Conservation (phyloP, 768 basidiomycete species). For the Lactarius sanguifluus region DNA sequence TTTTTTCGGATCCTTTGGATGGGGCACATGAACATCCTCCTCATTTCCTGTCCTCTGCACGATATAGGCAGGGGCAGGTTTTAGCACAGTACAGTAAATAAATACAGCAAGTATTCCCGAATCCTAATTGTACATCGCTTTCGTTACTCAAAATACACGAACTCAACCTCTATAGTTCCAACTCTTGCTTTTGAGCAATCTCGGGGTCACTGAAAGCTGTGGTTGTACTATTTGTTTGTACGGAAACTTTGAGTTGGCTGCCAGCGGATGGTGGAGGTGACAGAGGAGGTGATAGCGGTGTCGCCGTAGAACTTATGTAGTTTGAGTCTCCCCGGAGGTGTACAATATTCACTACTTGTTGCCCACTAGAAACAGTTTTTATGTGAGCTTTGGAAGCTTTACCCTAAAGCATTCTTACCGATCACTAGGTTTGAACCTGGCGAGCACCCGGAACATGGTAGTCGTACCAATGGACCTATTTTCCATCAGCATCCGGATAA, state of each 20-base stretch:
- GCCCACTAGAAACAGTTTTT: not conserved
- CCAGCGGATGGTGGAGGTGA: not conserved
- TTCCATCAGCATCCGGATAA: not conserved
- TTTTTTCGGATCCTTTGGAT: too few relatives aligned
- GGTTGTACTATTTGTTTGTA: not conserved
- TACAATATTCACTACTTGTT: not conserved
- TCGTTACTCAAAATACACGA: not conserved
- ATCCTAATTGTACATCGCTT: too few relatives aligned
- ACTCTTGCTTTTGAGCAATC: not conserved
- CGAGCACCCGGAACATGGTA: constrained; percentile 7
- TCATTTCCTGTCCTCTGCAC: too few relatives aligned
- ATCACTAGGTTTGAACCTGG: not conserved
- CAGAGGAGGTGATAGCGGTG: not conserved
- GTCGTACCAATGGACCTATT: constrained; percentile 4
- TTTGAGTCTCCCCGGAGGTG: not conserved
- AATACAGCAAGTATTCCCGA: too few relatives aligned
- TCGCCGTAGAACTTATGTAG: not conserved
- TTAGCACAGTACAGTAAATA: too few relatives aligned
- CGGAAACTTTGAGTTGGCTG: constrained; percentile 5
- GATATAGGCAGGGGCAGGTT: too few relatives aligned
- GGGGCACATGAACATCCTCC: too few relatives aligned
- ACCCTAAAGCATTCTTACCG: not conserved
- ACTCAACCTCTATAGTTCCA: not conserved
- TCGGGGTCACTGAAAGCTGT: not conserved
- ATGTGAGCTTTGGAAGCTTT: too few relatives aligned